Conservation (phyloP, 352 stramenopile species). For the Poterioochromonas sp. region DNA sequence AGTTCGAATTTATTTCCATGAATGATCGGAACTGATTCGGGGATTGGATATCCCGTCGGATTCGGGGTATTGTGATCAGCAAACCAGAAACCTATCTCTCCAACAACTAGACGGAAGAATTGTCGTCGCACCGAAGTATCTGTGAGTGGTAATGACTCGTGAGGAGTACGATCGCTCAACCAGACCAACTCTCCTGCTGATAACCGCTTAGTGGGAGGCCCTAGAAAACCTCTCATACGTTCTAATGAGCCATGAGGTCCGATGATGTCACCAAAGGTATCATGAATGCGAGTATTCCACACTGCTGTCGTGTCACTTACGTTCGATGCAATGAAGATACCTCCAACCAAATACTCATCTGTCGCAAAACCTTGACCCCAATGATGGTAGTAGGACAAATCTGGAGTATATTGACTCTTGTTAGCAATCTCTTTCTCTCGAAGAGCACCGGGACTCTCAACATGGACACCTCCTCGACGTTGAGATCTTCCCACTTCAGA, state of each 20-base stretch:
- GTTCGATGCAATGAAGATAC: slow-evolving; percentile 14
- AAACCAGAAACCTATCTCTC: neutral
- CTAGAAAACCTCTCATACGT: neutral
- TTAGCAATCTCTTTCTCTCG: neutral
- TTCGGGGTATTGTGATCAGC: neutral
- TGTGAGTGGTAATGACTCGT: slow-evolving; percentile 2
- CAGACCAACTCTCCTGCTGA: neutral
- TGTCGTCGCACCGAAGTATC: neutral
- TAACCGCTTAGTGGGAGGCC: neutral
- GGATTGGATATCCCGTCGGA: neutral
- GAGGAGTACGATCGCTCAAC: neutral
- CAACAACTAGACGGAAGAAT: slow-evolving; percentile 8
- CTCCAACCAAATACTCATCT: slow-evolving; percentile 1
- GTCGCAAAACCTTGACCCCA: neutral
- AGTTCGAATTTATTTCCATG: neutral
- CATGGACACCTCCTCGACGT: neutral
- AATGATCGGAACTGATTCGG: neutral
- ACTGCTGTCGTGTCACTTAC: neutral
- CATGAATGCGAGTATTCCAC: neutral
- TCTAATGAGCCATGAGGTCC: neutral
- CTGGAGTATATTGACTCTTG: slow-evolving; percentile 6
- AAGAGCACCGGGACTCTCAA: neutral
- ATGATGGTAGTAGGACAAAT: neutral
- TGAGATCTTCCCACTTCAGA: neutral
- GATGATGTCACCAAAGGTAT: neutral